These are phyloP conservation scores for Kwoniella pini DNA, from an alignment of 768 basidiomycete genomes.

Conservation along the genomic window DNA sequence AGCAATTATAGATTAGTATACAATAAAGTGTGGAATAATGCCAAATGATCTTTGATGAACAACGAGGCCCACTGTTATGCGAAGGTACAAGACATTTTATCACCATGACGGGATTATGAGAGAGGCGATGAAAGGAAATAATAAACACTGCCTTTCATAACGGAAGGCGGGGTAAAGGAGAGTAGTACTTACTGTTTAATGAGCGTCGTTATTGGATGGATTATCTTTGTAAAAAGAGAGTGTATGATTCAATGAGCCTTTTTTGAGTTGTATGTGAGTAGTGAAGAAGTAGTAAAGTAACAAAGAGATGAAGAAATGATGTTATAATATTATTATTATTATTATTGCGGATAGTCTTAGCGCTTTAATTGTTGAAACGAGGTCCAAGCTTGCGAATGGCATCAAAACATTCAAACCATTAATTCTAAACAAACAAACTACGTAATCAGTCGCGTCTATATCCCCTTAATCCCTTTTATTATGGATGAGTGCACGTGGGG, in stretches of 20 bases:
- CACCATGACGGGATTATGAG: conserved; percentile 1
- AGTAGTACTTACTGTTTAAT: no score
- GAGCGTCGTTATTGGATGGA: not conserved
- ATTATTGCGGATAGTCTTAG: not conserved
- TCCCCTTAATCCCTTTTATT: no score
- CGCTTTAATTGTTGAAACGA: conserved; percentile 10
- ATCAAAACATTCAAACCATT: no score
- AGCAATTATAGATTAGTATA: not conserved
- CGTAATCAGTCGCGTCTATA: conserved; percentile 9
- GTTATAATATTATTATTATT: no score
- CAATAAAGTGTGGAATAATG: not conserved
- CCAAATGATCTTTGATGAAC: not conserved
- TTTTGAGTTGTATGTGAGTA: no score
- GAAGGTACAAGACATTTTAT: no score
- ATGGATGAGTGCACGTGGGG: no score
- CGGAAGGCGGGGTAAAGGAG: no score
- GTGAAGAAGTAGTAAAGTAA: no score
- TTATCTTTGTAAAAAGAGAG: not conserved
- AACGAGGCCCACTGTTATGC: not conserved
- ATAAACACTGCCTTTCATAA: not conserved
- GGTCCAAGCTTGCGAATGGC: conserved; percentile 1
- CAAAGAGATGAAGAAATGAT: no score
- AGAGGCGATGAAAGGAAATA: not conserved
- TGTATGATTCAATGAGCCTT: no score
- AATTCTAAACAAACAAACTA: not conserved